Conservation (phyloP, 345 rosid species). For the Ceriops tagal region DNA sequence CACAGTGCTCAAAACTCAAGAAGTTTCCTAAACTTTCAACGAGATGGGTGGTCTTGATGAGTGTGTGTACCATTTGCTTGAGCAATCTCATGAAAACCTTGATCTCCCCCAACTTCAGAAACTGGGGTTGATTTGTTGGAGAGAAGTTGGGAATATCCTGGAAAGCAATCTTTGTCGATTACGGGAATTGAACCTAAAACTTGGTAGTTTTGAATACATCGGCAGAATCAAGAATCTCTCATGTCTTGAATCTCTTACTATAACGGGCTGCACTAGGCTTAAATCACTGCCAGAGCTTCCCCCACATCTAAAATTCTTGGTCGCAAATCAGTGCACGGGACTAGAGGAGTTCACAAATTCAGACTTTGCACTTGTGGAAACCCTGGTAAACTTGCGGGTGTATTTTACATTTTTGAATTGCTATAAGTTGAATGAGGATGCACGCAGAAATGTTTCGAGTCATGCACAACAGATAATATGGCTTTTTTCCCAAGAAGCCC, state of each 20-base stretch:
- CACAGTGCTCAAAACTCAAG: neutral
- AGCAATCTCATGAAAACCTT: too few relatives aligned
- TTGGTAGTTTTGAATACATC: too few relatives aligned
- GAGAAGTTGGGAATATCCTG: neutral
- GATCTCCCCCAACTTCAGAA: neutral
- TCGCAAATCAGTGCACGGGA: neutral
- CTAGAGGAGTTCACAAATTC: neutral
- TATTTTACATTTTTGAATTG: too few relatives aligned
- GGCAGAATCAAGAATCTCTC: too few relatives aligned
- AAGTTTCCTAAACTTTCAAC: neutral
- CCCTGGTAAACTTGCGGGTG: too few relatives aligned
- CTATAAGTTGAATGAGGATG: too few relatives aligned
- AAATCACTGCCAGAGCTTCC: too few relatives aligned
- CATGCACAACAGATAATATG: too few relatives aligned
- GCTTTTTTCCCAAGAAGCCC: too few relatives aligned
- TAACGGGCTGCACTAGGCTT: too few relatives aligned
- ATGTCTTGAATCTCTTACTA: too few relatives aligned
- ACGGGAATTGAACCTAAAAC: neutral
- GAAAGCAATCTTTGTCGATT: neutral
- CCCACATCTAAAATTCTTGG: neutral
- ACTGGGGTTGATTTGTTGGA: neutral
- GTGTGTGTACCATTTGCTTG: neutral
- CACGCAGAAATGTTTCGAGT: too few relatives aligned
- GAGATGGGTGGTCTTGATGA: neutral
- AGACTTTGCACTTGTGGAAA: neutral